Conservation (phyloP, 1,284 basidiomycete species). For the Wallemia hederae region DNA sequence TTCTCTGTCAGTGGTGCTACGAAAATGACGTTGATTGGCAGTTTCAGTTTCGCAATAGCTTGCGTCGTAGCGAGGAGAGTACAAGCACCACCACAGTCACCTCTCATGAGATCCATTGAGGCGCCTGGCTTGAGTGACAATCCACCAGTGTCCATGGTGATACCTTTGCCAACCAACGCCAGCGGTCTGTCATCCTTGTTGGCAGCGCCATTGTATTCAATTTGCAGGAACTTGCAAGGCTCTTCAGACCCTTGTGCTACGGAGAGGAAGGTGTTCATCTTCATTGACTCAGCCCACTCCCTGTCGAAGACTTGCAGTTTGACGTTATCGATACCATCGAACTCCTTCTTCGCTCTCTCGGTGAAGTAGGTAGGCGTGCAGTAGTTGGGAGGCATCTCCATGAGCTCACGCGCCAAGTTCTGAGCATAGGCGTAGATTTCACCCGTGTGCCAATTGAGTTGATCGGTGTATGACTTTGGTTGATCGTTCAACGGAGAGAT, state of each 20-base stretch:
- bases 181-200: constrained; percentile 28
- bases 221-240: constrained; percentile 61
- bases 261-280: constrained; percentile 67
- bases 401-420: constrained; percentile 52
- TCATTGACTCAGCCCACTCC: constrained; percentile 50
- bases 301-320: constrained; percentile 42
- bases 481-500: constrained; percentile 1
- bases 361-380: constrained; percentile 50
- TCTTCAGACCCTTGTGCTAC: constrained; percentile 55
- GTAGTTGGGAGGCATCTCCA: constrained; percentile 58
- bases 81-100: constrained; percentile 68
- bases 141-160: constrained; percentile 67
- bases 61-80: constrained; percentile 38
- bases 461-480: constrained; percentile 4
- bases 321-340: constrained; percentile 35
- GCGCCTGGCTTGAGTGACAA: constrained; percentile 51
- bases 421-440: constrained; percentile 44
- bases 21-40: constrained; percentile 40
- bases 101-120: constrained; percentile 12
- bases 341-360: constrained; percentile 36
- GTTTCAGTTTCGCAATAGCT: constrained; percentile 33
- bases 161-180: constrained; percentile 60
- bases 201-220: constrained; percentile 55
- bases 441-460: constrained; percentile 36
- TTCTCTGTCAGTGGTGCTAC: constrained; percentile 58